Base-by-base conservation (phyloP, 2,329 filamentous ascomycete genomes). In the Aspergillus arachidicola region DNA sequence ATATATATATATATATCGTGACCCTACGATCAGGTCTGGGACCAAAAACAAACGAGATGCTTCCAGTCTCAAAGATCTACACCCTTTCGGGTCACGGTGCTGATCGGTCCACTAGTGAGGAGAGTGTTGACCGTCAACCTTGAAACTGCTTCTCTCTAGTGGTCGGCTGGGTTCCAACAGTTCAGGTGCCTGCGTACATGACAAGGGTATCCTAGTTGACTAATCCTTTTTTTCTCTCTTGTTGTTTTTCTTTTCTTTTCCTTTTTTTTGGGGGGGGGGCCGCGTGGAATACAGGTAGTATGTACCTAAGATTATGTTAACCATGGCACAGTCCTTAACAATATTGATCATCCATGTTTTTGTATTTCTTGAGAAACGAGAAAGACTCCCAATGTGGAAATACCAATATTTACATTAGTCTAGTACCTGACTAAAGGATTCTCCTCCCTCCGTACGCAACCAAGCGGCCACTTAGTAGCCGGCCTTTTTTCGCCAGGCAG, bases 141-240 rank as follows among this genome's bases (percentile, higher is more conserved):
- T 58, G 58, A 63, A n/a, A 32, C 58, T 57, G 48, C 38, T n/a
- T 45, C 57, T 28, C 26, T 50, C 56, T 46, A 60, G 32, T 63
- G 26, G 56, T 32, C 23, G 61, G 16, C 11, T 51, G 28, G 16
- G 38, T 58, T 36, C 62, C 66, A 61, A 60, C 53, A 64, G 55
- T 64, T 57, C 54, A 65, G 63, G 64, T 68, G 66, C 64, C 66
- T 69, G 68, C 65, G 62, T 66, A 50, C 57, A 50, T 64, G 60
- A 67, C 68, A 63, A 61, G 68, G 68, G 65, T 67, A 67, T 66
- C 66, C 68, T 56, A 34, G 68, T 62, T 51, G 46, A 23, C 32
- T 38, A 19, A 38, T 41, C 21, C 10, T 45, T 10, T 45, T 7
- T 21, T 4, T 45, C 2, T 23, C 11, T 12, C 10, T 45, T 21